Base-by-base conservation (phyloP, 2,329 filamentous ascomycete species). In the Pseudogymnoascus verrucosus region DNA sequence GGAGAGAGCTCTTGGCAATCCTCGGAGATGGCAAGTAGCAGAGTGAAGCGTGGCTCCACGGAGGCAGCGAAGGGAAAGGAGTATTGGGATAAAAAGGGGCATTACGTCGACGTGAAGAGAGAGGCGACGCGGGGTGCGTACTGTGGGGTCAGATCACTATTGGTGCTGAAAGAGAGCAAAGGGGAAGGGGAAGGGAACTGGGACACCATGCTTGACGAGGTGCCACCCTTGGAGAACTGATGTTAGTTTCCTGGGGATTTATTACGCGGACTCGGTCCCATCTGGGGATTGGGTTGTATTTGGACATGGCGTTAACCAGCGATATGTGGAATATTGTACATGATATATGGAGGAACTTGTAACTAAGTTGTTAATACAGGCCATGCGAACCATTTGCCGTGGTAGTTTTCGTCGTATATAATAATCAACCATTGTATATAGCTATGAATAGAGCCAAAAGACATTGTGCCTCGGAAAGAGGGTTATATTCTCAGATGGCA, bases 71-170 rank as follows among this genome's bases (percentile, higher is more conserved):
- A 28, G 28, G 44, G 21, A 14, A 21, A 57, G 10, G 69, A 67
- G 4, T 69, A 69, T 19, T 73, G 71, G 71, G 62, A 54, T 0
- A 66, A 51, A 5, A 67, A 70, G 12, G 74, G 75, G 1, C 74
- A 73, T 63, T 81, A 78, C 74, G 70, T 75, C 61, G 69, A 80
- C 36, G 76, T 76, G 6, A 71, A 78, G 40, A 74, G 81, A 23
- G 75, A 71, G 3, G 82, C 79, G 1, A 75, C 77, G 59, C 80
- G 78, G 26, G 83, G 82, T 28, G 77, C 82, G 64, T 85, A 82
- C 70, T 87, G 84, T 70, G 82, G 81, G 6, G 77, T 80, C 3
- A 74, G 81, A 28, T 79, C 81, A 68, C 76, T 86, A 71, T 78
- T 80, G n/a, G 75, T 81, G 5, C 73, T 81, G 62, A 76, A 75